These are phyloP conservation scores for Alternaria brassicae DNA, from an alignment of 2,329 filamentous ascomycete species.

Conservation along the genomic window DNA sequence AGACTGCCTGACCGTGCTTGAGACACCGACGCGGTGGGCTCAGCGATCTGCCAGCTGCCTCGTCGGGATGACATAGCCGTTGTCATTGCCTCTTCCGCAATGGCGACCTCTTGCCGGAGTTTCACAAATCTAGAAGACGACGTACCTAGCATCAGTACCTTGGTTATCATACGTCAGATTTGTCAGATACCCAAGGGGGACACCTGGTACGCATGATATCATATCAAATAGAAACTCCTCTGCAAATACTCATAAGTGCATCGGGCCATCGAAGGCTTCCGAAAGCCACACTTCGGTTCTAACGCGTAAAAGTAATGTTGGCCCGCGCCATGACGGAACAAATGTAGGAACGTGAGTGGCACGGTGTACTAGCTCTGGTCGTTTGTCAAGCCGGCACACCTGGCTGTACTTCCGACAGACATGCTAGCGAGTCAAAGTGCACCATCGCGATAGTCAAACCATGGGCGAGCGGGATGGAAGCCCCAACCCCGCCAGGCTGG, in stretches of 20 bases:
- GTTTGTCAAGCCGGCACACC: constrained; percentile 18
- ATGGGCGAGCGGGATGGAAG: constrained; percentile 25
- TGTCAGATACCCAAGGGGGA: constrained; percentile 21
- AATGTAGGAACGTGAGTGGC: constrained; percentile 20
- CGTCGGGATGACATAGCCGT: constrained; percentile 31
- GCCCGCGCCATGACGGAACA: constrained; percentile 17
- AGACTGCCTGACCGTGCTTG: constrained; percentile 33
- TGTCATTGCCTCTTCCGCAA: constrained; percentile 29
- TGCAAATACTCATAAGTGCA: constrained; percentile 20
- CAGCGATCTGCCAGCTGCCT: constrained; percentile 38
- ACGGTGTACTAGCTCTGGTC: constrained; percentile 8
- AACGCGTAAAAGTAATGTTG: constrained; percentile 19
- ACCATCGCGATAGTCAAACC: constrained; percentile 20
- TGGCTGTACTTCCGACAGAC: constrained; percentile 14
- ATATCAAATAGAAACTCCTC: background rate
- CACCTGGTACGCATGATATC: constrained; percentile 7
- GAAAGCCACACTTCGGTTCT: constrained; percentile 6
- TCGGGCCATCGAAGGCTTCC: constrained; percentile 19
- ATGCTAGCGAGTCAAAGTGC: constrained; percentile 30
- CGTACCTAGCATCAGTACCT: constrained; percentile 18
- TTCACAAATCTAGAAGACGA: constrained; percentile 28
- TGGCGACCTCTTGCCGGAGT: constrained; percentile 37
- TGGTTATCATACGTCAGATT: constrained; percentile 24
- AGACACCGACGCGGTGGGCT: constrained; percentile 30
- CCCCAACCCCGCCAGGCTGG: constrained; percentile 38